Evolutionary conservation across 257 asterid genomes (phyloP), one percentile per base, ranked within the genome.

Genomic region (Echites panduratus): DNA sequence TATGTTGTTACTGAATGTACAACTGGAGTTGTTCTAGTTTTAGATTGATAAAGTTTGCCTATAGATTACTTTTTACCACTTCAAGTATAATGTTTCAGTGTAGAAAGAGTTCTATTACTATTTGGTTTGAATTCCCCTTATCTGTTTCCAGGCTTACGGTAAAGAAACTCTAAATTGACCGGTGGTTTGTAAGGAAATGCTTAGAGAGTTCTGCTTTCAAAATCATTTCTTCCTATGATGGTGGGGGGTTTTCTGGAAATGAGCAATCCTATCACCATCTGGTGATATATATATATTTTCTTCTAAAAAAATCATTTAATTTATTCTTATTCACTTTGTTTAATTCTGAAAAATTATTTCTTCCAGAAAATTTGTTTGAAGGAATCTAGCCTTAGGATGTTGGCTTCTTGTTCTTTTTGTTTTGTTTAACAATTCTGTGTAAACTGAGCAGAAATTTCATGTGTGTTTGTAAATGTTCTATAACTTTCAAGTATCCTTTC

Each of bases 391-490:
- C 14, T 2, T 65, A 14, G 48, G 62, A 50, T 68, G 24, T 27
- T 77, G 54, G 5, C 48, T 58, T 53, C 67, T 48, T 26, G 53
- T 68, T 9, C 4, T 14, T 38, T 32, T 22, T 5, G 41, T 27
- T 48, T 38, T 43, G 27, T 71, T 53, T 7, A n/a, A 9, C 41
- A n/a, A 50, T 48, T 27, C 62, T 50, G 45, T 66, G 45, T 63
- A 27, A 45, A n/a, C 47, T 52, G 20, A 44, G 20, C 22, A 20
- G 41, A 22, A 22, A 40, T 72, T 64, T 38, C 75, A 62, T 77
- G 73, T 73, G 79, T 75, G 73, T 66, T 32, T 74, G 65, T 76
- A 63, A 57, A 82, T 72, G 79, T 76, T 73, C 57, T 57, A n/a
- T n/a, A 65, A 75, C 78, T 80, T 59, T 24, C 77, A 71, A 65